phyloP scores from a whole-genome alignment of 2,329 filamentous ascomycete genomes.

The Rugonectria rugulosa region DNA sequence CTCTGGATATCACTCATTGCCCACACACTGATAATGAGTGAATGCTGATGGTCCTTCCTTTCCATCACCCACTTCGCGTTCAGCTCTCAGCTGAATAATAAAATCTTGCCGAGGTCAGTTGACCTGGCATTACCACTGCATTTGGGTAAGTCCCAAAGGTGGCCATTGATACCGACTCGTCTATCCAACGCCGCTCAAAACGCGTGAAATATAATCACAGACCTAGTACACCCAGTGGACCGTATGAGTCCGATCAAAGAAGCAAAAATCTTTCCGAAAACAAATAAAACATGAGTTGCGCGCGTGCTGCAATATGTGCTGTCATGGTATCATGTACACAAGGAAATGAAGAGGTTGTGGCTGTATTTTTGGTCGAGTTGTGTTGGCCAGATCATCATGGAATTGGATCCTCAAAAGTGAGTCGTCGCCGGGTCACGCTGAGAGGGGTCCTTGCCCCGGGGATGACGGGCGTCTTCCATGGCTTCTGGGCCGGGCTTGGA shows the following conservation, averaged over 20 bases:
- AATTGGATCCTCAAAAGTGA: conserved; percentile 80
- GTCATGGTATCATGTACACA: conserved; percentile 49
- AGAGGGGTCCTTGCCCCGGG: conserved; percentile 60
- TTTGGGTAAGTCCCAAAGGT: conserved; percentile 18
- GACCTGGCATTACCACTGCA: conserved; percentile 19
- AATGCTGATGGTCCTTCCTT: conserved; percentile 13
- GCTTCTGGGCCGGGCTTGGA: conserved; percentile 89
- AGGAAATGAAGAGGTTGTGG: conserved; percentile 29
- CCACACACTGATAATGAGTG: background rate
- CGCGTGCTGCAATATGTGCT: conserved; percentile 38
- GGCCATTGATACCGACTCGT: conserved; percentile 33
- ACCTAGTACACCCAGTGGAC: conserved; percentile 30
- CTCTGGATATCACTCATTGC: background rate
- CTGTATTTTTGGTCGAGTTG: conserved; percentile 17
- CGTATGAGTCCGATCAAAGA: conserved; percentile 24
- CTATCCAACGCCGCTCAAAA: conserved; percentile 38
- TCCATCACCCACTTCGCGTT: conserved; percentile 11
- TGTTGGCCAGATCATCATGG: conserved; percentile 19
- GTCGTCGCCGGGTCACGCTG: conserved; percentile 74
- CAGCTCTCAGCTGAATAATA: conserved; percentile 25
- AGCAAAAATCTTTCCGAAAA: conserved; percentile 17
- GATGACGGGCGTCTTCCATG: conserved; percentile 81
- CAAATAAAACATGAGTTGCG: conserved; percentile 23
- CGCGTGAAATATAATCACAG: conserved; percentile 19
- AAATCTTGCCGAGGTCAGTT: conserved; percentile 13